A percentile compares a stretch with the other conserved stretches of the same genome.
phyloP scores from a whole-genome alignment of 1,139 yeast species.

The Hyphopichia wangnamkhiaoensis region DNA sequence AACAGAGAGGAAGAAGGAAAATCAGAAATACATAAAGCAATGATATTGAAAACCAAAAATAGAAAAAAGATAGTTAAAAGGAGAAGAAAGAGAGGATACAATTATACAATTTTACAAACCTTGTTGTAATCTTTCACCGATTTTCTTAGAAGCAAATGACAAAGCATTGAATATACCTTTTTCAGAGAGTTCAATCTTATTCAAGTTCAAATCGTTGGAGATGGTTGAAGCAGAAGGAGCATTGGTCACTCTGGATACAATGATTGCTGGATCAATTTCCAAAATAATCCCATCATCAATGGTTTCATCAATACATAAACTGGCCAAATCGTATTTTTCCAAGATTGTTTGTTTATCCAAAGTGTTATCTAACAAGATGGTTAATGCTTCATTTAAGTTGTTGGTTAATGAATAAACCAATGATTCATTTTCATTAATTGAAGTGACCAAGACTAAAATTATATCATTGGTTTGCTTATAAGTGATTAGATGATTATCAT shows the following conservation, averaged over 20 bases:
- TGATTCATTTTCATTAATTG: constrained; percentile 81
- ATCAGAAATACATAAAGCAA: neutral
- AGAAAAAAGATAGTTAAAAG: neutral
- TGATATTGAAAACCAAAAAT: neutral
- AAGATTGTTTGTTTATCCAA: constrained; percentile 78
- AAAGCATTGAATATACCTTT: constrained; percentile 87
- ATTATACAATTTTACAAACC: constrained; percentile 38
- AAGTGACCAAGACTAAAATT: constrained; percentile 69
- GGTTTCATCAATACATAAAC: constrained; percentile 87
- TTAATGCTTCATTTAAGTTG: constrained; percentile 80
- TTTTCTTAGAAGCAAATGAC: constrained; percentile 83
- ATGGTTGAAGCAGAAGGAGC: constrained; percentile 54
- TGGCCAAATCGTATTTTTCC: constrained; percentile 83
- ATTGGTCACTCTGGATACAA: constrained; percentile 85
- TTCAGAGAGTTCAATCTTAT: constrained; percentile 79
- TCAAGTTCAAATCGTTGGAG: constrained; percentile 49
- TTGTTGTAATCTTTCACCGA: constrained; percentile 87
- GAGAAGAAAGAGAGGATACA: neutral
- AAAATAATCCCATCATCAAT: constrained; percentile 89
- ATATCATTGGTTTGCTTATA: constrained; percentile 85
- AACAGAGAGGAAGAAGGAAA: neutral
- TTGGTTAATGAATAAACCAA: constrained; percentile 75
- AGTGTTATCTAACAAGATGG: constrained; percentile 70
- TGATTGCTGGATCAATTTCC: constrained; percentile 85
- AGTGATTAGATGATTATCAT: constrained; percentile 74